phyloP scores from a whole-genome alignment of 129 eudicot genomes.

The Helianthus tuberosus region DNA sequence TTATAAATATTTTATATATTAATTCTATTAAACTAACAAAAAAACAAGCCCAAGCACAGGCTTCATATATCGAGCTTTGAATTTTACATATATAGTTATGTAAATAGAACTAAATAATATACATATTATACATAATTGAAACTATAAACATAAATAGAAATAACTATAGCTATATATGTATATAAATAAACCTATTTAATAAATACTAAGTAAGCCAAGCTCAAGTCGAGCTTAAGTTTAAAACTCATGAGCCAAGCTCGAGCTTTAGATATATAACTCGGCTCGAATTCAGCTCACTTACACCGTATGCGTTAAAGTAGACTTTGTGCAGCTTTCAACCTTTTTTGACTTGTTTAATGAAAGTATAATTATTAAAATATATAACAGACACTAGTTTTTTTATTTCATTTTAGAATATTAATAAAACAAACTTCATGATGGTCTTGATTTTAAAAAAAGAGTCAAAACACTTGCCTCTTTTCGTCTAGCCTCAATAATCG shows the following conservation, averaged over 20 bases:
- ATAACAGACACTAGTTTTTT: not conserved
- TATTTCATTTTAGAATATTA: not conserved
- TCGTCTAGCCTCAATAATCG: constrained; percentile 67
- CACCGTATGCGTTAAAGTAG: not conserved
- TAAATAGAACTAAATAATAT: not conserved
- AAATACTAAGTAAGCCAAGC: not conserved
- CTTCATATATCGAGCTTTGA: too few species aligned
- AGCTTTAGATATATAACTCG: not conserved
- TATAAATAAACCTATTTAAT: not conserved
- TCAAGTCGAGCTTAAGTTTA: not conserved
- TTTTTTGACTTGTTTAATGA: not conserved
- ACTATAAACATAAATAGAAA: not conserved
- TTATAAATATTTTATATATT: not conserved
- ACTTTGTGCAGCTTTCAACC: not conserved
- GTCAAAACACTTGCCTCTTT: constrained; percentile 62
- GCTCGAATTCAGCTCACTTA: not conserved
- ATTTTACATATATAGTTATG: not conserved
- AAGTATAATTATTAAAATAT: too few species aligned
- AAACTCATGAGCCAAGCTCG: not conserved
- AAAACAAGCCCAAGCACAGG: not conserved
- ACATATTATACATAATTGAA: not conserved
- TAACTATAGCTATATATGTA: not conserved
- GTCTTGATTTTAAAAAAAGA: not conserved
- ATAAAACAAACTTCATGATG: not conserved
- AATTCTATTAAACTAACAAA: too few species aligned